These are phyloP conservation scores for Inonotus obliquus DNA, from an alignment of 1,284 basidiomycete species.

Conservation along the genomic window DNA sequence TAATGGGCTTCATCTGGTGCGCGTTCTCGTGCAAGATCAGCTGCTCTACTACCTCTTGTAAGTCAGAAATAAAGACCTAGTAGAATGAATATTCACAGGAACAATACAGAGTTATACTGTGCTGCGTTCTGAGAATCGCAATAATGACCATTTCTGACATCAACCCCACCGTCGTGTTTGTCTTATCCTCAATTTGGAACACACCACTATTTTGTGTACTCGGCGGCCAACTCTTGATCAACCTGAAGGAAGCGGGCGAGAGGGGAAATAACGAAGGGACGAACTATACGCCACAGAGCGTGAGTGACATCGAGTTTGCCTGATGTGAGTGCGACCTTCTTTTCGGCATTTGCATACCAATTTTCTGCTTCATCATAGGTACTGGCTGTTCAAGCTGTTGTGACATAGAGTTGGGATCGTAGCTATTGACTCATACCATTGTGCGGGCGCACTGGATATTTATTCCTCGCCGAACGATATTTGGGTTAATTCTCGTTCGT, in stretches of 20 bases:
- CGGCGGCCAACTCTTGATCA: background rate
- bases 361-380: too few relatives aligned
- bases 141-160: too few relatives aligned
- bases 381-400: too few relatives aligned
- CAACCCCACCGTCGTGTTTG: background rate
- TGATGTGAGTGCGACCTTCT: too few relatives aligned
- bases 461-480: too few relatives aligned
- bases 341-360: too few relatives aligned
- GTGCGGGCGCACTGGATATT: too few relatives aligned
- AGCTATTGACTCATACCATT: too few relatives aligned
- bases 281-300: background rate
- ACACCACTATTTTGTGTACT: background rate
- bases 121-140: background rate
- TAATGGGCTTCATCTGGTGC: background rate
- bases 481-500: too few relatives aligned
- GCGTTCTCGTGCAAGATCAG: background rate
- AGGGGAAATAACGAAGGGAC: background rate
- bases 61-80: background rate
- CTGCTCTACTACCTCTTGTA: background rate
- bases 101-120: background rate
- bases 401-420: too few relatives aligned
- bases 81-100: too few relatives aligned
- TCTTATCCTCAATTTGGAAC: background rate
- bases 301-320: background rate
- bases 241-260: background rate